Base-by-base conservation (phyloP, 1,284 basidiomycete genomes). In the Trichosporon inkin region DNA sequence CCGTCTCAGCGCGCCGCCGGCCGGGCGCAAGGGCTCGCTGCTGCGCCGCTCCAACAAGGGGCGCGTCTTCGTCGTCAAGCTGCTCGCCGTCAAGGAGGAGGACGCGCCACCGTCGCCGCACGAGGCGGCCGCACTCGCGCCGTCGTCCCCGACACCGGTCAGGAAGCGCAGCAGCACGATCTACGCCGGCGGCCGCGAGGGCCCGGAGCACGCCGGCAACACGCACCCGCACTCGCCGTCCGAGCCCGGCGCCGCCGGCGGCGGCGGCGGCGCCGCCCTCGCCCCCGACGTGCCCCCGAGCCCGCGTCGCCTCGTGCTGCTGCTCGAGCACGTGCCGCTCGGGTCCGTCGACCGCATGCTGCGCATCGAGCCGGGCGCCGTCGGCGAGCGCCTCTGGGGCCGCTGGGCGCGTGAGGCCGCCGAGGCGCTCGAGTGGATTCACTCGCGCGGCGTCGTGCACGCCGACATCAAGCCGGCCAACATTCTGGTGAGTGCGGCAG, bases 401-500 rank as follows among this genome's bases (percentile, higher is more conserved):
- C 56, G 68, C 16, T 80, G 79, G 80, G 77, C 79, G 3, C 70
- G 66, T 36, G 71, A 81, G 66, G 65, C 78, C 4, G 67, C 68
- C 0, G 65, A 68, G 7, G 81, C 79, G 1, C 67, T 82, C 28
- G 71, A 67, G 7, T 81, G 78, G 77, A 74, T 77, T 37, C 79
- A 82, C 62, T 61, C 69, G 7, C 72, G 77, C 38, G 77, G 78
- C 6, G 73, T 82, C 19, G 67, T 82, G 22, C 80, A 81, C 62
- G 79, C 75, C 14, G 81, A 82, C 68, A 66, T 82, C 63, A 82
- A 82, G 68, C 78, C 79, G 13, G 71, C 71, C 13, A 74, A 77
- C 56, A 59, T 73, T 16, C 61, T 74, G 10, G 72, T 74, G 63
- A 63, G 72, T 75, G n/a, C 32, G 32, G 32, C 28, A 47, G 11